Evolutionary conservation across 2,329 filamentous ascomycete genomes (phyloP).

Genomic region (Colletotrichum paranaense): DNA sequence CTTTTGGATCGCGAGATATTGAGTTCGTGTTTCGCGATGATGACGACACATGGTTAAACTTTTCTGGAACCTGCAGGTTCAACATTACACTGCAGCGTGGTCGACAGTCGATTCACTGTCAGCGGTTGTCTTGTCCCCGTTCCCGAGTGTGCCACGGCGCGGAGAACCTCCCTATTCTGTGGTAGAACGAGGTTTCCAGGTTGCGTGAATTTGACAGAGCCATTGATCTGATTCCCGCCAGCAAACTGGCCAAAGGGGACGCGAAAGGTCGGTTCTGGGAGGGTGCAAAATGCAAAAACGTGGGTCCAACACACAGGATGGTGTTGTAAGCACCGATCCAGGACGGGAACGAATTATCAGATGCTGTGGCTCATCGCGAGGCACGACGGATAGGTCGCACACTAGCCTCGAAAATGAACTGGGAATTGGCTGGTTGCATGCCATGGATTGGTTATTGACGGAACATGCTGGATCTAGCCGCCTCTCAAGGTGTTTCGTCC

Average conservation of each 20-base stretch:
- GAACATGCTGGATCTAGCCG: not conserved
- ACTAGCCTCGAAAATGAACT: slow-evolving; percentile 1
- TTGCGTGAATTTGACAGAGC: slow-evolving; percentile 4
- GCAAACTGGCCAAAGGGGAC: not conserved
- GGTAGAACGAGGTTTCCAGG: not conserved
- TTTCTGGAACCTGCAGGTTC: slow-evolving; percentile 2
- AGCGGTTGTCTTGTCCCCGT: not conserved
- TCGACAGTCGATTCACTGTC: not conserved
- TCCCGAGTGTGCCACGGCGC: not conserved
- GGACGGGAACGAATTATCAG: slow-evolving; percentile 24
- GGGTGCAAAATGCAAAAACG: slow-evolving; percentile 15
- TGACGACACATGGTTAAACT: slow-evolving; percentile 17
- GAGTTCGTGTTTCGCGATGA: slow-evolving; percentile 16
- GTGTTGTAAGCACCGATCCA: slow-evolving; percentile 12
- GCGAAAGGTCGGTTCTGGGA: not conserved
- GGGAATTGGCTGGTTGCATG: not conserved
- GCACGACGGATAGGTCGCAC: slow-evolving; percentile 13
- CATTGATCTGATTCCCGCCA: not conserved
- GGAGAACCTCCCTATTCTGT: not conserved
- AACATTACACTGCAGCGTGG: not conserved
- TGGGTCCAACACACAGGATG: slow-evolving; percentile 5
- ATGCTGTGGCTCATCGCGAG: slow-evolving; percentile 4
- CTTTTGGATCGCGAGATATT: not conserved
- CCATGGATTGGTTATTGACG: slow-evolving; percentile 9
- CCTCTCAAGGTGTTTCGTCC: not conserved